phyloP scores from a whole-genome alignment of 2,329 filamentous ascomycete species.

The Neofusicoccum umdonicola region DNA sequence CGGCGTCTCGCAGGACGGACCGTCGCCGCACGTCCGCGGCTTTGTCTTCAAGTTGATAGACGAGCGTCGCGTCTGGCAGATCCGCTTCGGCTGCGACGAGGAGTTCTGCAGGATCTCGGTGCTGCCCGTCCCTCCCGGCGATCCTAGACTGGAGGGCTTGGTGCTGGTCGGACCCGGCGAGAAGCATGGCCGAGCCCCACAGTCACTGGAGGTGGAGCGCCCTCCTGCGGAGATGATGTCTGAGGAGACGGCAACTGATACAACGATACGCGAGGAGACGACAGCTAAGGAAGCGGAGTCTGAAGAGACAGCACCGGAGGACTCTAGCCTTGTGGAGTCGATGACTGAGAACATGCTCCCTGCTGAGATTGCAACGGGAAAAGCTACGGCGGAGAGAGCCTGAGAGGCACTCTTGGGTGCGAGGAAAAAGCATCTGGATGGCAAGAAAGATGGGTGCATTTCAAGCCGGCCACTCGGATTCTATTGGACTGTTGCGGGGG shows the following conservation, averaged over 20 bases:
- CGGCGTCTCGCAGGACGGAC: not conserved
- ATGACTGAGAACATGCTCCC: too few relatives aligned
- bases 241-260: too few relatives aligned
- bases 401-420: not conserved
- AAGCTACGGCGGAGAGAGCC: not conserved
- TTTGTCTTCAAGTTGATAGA: not conserved
- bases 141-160: not conserved
- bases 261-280: too few relatives aligned
- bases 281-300: too few relatives aligned
- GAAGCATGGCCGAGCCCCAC: not conserved
- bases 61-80: not conserved
- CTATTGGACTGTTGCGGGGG: too few relatives aligned
- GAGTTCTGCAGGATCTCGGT: not conserved
- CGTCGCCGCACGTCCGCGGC: not conserved
- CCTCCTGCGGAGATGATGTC: too few relatives aligned
- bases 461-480: not conserved
- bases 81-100: constrained; percentile 4
- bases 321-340: too few relatives aligned
- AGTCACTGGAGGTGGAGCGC: not conserved
- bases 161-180: not conserved
- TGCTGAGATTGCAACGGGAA: not conserved
- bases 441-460: too few relatives aligned
- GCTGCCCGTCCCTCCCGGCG: not conserved
- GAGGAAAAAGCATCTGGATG: not conserved
- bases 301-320: too few relatives aligned